Evolutionary conservation across 2,329 filamentous ascomycete species (phyloP), one percentile per base, ranked within the genome.

Genomic region (Ceratocystis cacaofunesta): DNA sequence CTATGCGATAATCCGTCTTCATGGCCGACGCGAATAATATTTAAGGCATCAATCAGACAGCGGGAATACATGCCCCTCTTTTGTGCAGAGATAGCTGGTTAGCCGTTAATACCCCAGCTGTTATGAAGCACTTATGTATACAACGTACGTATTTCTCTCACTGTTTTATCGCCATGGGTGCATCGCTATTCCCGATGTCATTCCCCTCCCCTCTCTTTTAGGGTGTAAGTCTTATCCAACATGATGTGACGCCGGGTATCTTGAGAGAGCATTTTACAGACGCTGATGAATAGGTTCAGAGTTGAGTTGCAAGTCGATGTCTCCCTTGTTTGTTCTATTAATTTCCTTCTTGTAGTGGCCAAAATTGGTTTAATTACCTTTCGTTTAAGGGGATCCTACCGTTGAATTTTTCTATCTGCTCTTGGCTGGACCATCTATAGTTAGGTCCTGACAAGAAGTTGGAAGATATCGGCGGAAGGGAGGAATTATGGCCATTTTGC

Each of bases 151-250:
- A 58, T 58, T 36, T 58, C 17, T 58, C 30, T 19, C 55, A 36
- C n/a, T 58, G 32, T 36, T 58, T 17, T 58, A 58, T 58, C 28
- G 55, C 17, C 55, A 58, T 30, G 55, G 28, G 17, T 36, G 15
- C n/a, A 8, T 58, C 52, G 28, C 55, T 58, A 58, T 58, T 32
- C 55, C 55, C 25, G 55, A n/a, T 58, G 55, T 58, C 55, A 58
- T 36, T 25, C 28, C 30, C 55, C 55, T 25, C 52, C 30, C 55
- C 55, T 25, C 52, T 30, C 15, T 58, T 8, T 17, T 8, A n/a
- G 52, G 7, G 25, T 57, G 30, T 36, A 57, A n/a, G 25, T 17
- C 28, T 57, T 3, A 30, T 36, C 28, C 28, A 3, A 17, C 28
- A 36, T 36, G 17, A 36, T 58, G 28, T 36, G 55, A 58, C 7